phyloP scores from a whole-genome alignment of 2,329 filamentous ascomycete species.

The Penicillium digitatum region DNA sequence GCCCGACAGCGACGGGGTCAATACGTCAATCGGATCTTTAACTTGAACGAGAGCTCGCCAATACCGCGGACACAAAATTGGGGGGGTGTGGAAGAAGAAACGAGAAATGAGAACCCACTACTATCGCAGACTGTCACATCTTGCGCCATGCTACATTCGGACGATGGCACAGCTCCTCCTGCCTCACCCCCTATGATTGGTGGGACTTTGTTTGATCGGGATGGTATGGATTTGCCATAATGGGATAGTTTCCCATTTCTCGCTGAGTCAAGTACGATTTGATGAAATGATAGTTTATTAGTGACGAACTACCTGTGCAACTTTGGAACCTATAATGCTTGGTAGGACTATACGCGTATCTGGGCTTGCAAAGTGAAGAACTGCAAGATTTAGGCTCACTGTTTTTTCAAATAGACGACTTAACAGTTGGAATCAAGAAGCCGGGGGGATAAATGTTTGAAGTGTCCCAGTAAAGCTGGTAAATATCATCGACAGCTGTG shows the following conservation, averaged over 20 bases:
- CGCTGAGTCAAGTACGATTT: constrained; percentile 21
- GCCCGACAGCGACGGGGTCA: constrained; percentile 28
- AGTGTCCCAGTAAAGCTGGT: constrained; percentile 19
- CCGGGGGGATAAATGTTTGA: constrained; percentile 18
- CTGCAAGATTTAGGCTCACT: neutral
- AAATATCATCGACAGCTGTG: constrained; percentile 15
- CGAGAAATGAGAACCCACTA: constrained; percentile 1
- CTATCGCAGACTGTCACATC: constrained; percentile 7
- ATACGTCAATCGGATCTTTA: constrained; percentile 40
- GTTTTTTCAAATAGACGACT: constrained; percentile 3
- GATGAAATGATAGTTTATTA: neutral
- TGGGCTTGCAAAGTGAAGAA: neutral
- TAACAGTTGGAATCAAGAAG: constrained; percentile 8
- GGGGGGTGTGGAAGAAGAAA: constrained; percentile 2
- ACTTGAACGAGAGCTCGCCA: constrained; percentile 21
- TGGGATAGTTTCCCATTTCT: constrained; percentile 39
- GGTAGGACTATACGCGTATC: neutral
- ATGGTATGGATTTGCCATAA: constrained; percentile 33
- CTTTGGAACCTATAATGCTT: neutral
- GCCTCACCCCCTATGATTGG: constrained; percentile 17
- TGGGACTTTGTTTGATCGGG: constrained; percentile 27
- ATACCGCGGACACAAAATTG: constrained; percentile 9
- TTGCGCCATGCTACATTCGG: constrained; percentile 17
- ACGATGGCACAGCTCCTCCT: constrained; percentile 5
- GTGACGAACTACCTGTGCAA: neutral